These are phyloP conservation scores for Citrus inodora DNA, from an alignment of 345 rosid species.

Conservation along the genomic window DNA sequence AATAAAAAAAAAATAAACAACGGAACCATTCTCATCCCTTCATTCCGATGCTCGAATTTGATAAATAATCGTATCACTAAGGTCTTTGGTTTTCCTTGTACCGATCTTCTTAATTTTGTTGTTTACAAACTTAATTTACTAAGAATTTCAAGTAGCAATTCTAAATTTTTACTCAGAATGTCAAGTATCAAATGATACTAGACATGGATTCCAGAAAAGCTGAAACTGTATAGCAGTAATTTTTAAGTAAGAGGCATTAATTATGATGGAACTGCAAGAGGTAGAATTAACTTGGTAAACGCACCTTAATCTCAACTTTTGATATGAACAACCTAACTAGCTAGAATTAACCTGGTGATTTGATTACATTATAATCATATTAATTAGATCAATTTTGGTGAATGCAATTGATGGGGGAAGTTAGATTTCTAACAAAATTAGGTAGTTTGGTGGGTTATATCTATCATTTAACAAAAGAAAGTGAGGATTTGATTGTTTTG, in stretches of 20 bases:
- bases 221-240: not conserved
- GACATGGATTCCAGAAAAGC: not conserved
- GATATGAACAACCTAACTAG: not conserved
- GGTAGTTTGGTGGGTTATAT: conserved; percentile 2
- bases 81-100: not conserved
- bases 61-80: too few relatives aligned
- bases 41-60: too few relatives aligned
- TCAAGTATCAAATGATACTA: not conserved
- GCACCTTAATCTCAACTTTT: too few relatives aligned
- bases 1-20: too few relatives aligned
- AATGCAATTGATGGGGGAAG: not conserved
- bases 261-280: not conserved
- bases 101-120: not conserved
- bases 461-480: conserved; percentile 21
- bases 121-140: not conserved
- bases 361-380: not conserved
- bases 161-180: not conserved
- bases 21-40: too few relatives aligned
- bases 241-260: not conserved
- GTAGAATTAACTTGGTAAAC: not conserved
- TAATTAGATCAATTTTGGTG: not conserved
- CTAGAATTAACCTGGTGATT: not conserved
- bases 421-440: not conserved
- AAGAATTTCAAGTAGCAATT: too few relatives aligned
- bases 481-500: conserved; percentile 13